A percentile compares a stretch with the other conserved stretches of the same genome.
Conservation (phyloP, 1,139 yeast species). For the Debaryomyces fabryi region DNA sequence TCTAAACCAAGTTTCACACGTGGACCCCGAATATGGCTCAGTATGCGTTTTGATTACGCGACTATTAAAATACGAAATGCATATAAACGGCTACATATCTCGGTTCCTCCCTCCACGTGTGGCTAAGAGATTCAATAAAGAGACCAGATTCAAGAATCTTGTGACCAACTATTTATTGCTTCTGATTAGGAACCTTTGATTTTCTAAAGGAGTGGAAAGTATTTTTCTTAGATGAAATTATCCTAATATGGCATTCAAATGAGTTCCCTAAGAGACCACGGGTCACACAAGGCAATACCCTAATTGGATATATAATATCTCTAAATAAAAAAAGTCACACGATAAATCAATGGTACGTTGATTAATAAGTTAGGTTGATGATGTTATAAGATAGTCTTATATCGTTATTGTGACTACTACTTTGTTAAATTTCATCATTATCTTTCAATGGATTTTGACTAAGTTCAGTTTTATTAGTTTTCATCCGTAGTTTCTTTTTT, state of each 20-base stretch:
- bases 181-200: neutral
- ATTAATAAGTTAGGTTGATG: no score
- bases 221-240: neutral
- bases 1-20: neutral
- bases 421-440: neutral
- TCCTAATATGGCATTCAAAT: neutral
- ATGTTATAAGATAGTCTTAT: no score
- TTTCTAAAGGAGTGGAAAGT: neutral
- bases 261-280: neutral
- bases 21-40: neutral
- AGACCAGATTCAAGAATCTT: neutral
- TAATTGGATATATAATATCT: neutral
- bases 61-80: neutral
- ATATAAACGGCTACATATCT: neutral
- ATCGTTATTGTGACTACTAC: neutral
- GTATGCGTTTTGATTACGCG: neutral
- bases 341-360: no score
- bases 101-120: neutral
- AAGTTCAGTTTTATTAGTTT: no score
- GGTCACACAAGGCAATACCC: neutral
- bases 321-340: neutral
- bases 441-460: no score
- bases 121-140: neutral
- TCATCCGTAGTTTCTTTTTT: no score
- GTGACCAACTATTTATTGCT: neutral